Evolutionary conservation across 1,284 basidiomycete species (phyloP).

Genomic region (Rhodotorula glutinis): DNA sequence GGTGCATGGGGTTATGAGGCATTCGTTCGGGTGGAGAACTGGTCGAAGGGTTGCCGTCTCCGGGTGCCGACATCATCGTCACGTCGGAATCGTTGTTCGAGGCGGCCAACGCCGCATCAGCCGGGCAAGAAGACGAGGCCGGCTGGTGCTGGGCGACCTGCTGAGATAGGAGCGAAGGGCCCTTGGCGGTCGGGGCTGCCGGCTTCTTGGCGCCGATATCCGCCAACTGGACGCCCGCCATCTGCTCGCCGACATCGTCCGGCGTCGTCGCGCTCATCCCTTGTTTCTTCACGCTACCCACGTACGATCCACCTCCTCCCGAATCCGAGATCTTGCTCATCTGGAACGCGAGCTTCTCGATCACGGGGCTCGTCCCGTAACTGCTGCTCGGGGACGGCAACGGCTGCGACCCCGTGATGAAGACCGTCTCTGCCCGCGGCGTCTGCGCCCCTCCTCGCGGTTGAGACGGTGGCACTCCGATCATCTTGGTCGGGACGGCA

Average conservation of each 20-base stretch:
- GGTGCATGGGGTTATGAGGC: slow-evolving; percentile 42
- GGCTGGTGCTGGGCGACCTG: slow-evolving; percentile 50
- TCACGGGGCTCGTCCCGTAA: slow-evolving; percentile 71
- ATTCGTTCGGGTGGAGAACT: slow-evolving; percentile 40
- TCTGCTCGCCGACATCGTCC: slow-evolving; percentile 56
- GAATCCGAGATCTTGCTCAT: slow-evolving; percentile 66
- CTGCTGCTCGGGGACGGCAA: slow-evolving; percentile 72
- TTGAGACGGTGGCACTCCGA: slow-evolving; percentile 92
- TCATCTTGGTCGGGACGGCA: slow-evolving; percentile 69
- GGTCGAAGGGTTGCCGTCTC: slow-evolving; percentile 23
- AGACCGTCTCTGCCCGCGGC: slow-evolving; percentile 77
- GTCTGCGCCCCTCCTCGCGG: slow-evolving; percentile 97
- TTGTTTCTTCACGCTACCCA: slow-evolving; percentile 40
- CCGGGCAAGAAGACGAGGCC: slow-evolving; percentile 9
- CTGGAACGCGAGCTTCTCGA: slow-evolving; percentile 87
- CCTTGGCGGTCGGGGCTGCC: slow-evolving; percentile 53
- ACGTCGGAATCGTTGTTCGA: slow-evolving; percentile 34
- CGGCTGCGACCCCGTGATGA: slow-evolving; percentile 92
- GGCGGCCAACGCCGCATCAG: slow-evolving; percentile 4
- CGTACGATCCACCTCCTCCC: slow-evolving; percentile 22
- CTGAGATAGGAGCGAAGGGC: slow-evolving; percentile 77
- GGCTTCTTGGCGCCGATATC: slow-evolving; percentile 61
- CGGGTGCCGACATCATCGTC: slow-evolving; percentile 33
- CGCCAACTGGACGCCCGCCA: slow-evolving; percentile 65
- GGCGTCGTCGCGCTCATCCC: slow-evolving; percentile 52